Base-by-base conservation (phyloP, 345 rosid genomes). In the Sonneratia alba region DNA sequence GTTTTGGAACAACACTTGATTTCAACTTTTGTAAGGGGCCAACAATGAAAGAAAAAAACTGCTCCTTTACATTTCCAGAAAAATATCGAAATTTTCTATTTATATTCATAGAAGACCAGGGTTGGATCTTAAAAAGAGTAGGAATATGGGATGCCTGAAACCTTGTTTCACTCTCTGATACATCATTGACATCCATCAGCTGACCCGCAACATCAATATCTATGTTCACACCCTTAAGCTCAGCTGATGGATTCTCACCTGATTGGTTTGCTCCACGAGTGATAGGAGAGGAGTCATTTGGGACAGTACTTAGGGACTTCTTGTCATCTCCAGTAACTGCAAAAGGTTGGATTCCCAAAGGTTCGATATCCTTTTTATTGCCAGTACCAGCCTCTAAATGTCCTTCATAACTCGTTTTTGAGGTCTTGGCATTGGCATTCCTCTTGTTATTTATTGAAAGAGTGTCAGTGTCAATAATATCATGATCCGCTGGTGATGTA, bases 11-110 rank as follows among this genome's bases (percentile, higher is more conserved):
- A 65, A 80, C 51, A 66, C 75, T 85, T 70, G 83, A 77, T 49
- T 77, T 89, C 74, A 83, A 71, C 72, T 80, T 82, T 73, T 84
- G 82, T 76, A 88, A 69, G 61, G 84, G 76, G 40, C 81, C 81
- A 69, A 71, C 69, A 45, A 89, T 59, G 74, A 76, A 27, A 70
- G 70, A 66, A 69, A 64, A 75, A 19, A 88, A 53, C 69, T 62
- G 24, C 61, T 79, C 84, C 69, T 82, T 78, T 19, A 77, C 74
- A 63, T 72, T 81, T 77, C 80, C 82, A 79, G 80, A 81, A 65
- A 81, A 68, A 16, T 72, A 74, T 65, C 48, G 73, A 70, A 77
- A 77, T 48, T 71, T 79, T 47, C 76, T 70, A 65, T 67, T 76
- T 19, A 64, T 36, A 53, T 79, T 68, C 55, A 68, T 70, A 71